Evolutionary conservation across 2,329 filamentous ascomycete species (phyloP).

Genomic region (Botryotinia narcissicola): DNA sequence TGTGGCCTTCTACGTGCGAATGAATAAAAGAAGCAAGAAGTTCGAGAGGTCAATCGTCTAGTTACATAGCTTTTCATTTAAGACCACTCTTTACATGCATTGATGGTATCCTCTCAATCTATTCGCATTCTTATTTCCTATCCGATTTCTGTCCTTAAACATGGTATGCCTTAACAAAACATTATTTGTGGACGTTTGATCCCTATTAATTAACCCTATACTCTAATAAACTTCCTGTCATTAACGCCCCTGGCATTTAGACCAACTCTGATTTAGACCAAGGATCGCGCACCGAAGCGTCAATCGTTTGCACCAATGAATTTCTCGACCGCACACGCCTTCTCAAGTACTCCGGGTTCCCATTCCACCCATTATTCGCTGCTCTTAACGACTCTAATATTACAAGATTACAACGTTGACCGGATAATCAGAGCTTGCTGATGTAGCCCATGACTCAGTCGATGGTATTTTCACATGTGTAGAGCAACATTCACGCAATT

Average conservation of each 20-base stretch:
- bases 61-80: slow-evolving; percentile 22
- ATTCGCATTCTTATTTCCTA: neutral
- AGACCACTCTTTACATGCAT: neutral
- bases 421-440: neutral
- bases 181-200: neutral
- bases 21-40: slow-evolving; percentile 39
- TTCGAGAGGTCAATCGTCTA: slow-evolving; percentile 36
- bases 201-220: neutral
- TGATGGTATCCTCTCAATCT: neutral
- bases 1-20: slow-evolving; percentile 47
- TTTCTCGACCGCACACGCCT: neutral
- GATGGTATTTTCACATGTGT: neutral
- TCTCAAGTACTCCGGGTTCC: neutral
- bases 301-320: neutral
- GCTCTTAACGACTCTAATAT: neutral
- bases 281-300: neutral
- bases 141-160: neutral
- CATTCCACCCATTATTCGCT: neutral
- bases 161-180: neutral
- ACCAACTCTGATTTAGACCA: neutral
- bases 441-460: neutral
- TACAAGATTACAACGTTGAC: neutral
- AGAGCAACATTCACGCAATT: neutral
- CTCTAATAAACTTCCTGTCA: neutral
- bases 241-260: neutral